Base-by-base conservation (phyloP, 176 grass and related monocot genomes). In the Oryza brachyantha region DNA sequence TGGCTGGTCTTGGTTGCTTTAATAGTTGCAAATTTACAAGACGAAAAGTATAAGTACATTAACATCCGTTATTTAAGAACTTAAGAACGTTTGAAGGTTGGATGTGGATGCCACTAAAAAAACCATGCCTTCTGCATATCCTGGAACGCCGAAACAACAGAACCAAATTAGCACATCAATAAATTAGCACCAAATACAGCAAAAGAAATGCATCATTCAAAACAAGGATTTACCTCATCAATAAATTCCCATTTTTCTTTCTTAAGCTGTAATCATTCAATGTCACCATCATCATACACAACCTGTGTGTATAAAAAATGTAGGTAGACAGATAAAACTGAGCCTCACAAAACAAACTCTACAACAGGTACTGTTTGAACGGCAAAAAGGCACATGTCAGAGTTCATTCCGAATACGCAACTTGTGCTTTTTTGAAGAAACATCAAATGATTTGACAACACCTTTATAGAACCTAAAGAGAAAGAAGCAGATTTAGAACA, bases 271-370 rank as follows among this genome's bases (percentile, higher is more conserved):
- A 97, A 64, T 63, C 61, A 27, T 73, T 97, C 94, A 50, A 92
- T 19, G 71, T 97, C 94, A 17, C 91, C 94, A 73, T 94, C 94
- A 74, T 93, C 89, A 88, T 97, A 97, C 1, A 79, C 38, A 82
- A 97, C 77, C 91, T 97, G 79, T 4, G 21, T 59, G 29, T 60
- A 35, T 71, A 78, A 17, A 71, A 81, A 67, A 28, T 29, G 24
- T 81, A 45, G 29, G 78, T 39, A 60, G 43, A 76, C 11, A 29
- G 24, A 62, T 48, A 46, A 29, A 39, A 32, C 21, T 66, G 52
- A 3, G 52, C 8, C n/a, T 0, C 3, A 0, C 21, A 57, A 57
- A 57, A n/a, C n/a, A n/a, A 57, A 2, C 8, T 8, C 19, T 52
- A 21, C 17, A 34, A 52, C 64, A 9, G 66, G 42, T 75, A 36